Base-by-base conservation (phyloP, 2,329 filamentous ascomycete species). In the Aspergillus udagawae region DNA sequence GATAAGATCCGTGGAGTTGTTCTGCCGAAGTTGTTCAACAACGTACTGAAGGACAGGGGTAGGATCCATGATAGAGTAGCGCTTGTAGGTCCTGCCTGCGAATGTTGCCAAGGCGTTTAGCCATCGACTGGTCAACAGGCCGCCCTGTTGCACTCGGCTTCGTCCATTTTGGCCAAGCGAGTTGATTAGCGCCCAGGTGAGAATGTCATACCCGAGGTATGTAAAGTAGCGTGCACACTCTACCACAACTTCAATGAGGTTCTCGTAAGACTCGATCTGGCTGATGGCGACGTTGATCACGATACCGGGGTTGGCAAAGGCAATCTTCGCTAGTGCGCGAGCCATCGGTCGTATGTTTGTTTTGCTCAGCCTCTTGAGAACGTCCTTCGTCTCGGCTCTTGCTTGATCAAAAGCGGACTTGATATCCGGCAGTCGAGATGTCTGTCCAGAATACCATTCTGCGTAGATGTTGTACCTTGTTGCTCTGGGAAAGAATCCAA, bases 211-310 rank as follows among this genome's bases (percentile, higher is more conserved):
- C 0, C 91, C 93, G 41, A 99, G 79, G 54, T 90, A 87, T 1
- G 93, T 96, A 65, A 97, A 97, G 71, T 97, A 97, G 66, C 91
- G 88, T 42, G 91, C 92, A 68, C 92, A 97, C 70, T 97, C 92
- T 14, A 97, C 92, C 60, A 99, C 91, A 4, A 91, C 91, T 60
- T 96, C 91, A 56, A 96, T 96, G 59, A 99, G 83, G 70, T 97
- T 99, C 70, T 89, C 90, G 72, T 99, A 99, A 0, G 89, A 88
- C 73, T 99, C 92, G 58, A 97, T 91, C 73, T 97, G 92, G 60
- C 87, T 87, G 57, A 99, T 85, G 6, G 92, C 91, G 56, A 93
- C 89, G 67, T 87, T 87, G 77, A 97, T 96, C 25, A 97, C 92
- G 56, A 96, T 83, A 27, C 93, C 93, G 1, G 94, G 95, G 47